Conservation (phyloP, 2,329 filamentous ascomycete genomes). For the Daldinia eschscholtzii region DNA sequence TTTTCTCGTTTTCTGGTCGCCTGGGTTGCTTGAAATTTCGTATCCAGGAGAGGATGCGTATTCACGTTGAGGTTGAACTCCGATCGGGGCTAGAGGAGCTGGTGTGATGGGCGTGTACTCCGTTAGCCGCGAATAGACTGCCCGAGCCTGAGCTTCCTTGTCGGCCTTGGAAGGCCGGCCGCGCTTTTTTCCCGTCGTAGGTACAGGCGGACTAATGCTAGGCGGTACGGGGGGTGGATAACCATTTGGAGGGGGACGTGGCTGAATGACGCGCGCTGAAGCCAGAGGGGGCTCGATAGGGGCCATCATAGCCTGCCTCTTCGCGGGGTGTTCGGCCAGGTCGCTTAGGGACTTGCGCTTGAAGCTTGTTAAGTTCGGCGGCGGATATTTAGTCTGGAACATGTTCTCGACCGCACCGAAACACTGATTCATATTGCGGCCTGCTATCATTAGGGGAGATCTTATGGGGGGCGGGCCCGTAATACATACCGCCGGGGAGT, state of each 20-base stretch:
- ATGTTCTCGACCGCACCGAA: constrained; percentile 57
- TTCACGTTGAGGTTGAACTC: constrained; percentile 49
- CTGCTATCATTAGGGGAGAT: constrained; percentile 52
- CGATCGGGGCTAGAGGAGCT: constrained; percentile 45
- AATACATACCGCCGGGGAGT: constrained; percentile 59
- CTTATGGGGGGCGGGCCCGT: constrained; percentile 32
- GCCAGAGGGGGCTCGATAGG: constrained; percentile 48
- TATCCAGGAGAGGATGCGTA: constrained; percentile 53
- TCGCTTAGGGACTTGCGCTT: constrained; percentile 57
- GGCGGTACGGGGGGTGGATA: constrained; percentile 42
- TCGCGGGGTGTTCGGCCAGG: constrained; percentile 52
- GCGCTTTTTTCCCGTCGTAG: constrained; percentile 56
- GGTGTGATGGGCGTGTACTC: constrained; percentile 53
- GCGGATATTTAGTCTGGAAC: constrained; percentile 53
- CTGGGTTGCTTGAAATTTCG: constrained; percentile 47
- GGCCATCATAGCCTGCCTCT: constrained; percentile 52
- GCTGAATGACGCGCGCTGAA: constrained; percentile 51
- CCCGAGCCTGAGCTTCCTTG: constrained; percentile 55
- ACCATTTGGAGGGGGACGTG: constrained; percentile 51
- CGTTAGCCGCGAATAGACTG: constrained; percentile 48
- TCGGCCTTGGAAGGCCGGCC: constrained; percentile 62
- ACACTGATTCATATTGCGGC: constrained; percentile 63
- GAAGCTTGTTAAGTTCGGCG: constrained; percentile 47
- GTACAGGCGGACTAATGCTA: constrained; percentile 43
- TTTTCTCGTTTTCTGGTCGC: constrained; percentile 48